Evolutionary conservation across 148 eudicot species (phyloP), one percentile per base, ranked within the genome.

Genomic region (Rhododendron molle): DNA sequence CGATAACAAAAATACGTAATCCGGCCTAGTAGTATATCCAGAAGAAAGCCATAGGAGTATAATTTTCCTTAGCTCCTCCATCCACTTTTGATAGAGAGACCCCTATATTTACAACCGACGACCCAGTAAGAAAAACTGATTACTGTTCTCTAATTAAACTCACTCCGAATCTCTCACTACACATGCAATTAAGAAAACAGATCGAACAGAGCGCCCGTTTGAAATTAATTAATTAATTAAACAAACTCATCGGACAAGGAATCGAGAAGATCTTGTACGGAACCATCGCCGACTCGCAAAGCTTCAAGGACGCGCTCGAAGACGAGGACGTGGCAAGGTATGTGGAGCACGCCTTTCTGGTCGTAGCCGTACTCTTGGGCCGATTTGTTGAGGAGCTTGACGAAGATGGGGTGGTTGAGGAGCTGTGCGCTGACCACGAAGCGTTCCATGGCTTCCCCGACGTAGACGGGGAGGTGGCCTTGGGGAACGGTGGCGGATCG

Each of bases 361-460:
- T 92, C 91, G 88, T 94, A 96, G 0, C 98, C 98, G 87, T 96
- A 94, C 86, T 94, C 98, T 52, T 92, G 94, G 47, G 98, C 98
- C 47, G 98, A 96, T 83, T 85, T 89, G 18, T 92, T 92, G 9
- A 96, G 91, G 21, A 96, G 88, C 84, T 52, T 86, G 23, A 93
- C 85, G 83, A 96, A 96, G 67, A 94, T 83, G 81, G 96, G 98
- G 83, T 96, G 98, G 78, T 94, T 94, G 44, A 96, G 76, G 38
- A 93, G 80, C 85, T 94, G 94, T 0, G 98, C 94, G 81, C 89
- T 90, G 3, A 96, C 96, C 0, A 92, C 88, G 81, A 94, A 96
- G 44, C 95, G 72, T 81, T 91, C 92, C 96, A 92, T 96, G 85
- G 92, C 96, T 4, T 96, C 98, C 10, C 98, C 98, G 60, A 96